Base-by-base conservation (phyloP, 73 alveolate genomes). In the Paramecium bursaria region DNA sequence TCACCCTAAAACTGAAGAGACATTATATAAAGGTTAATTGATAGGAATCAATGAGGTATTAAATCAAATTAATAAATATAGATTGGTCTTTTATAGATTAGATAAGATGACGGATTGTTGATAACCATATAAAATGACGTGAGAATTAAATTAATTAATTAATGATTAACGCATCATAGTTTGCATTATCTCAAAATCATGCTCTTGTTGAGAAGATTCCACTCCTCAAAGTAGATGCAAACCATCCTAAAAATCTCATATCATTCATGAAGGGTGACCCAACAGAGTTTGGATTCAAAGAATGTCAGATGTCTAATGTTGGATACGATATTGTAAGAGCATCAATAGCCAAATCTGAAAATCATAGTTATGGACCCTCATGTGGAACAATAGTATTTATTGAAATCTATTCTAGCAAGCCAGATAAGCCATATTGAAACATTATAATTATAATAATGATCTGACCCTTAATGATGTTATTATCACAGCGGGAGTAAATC, bases 401-500 rank as follows among this genome's bases (percentile, higher is more conserved):
- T 4, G 6, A 13, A 19, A 14, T 33, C 17, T 19, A 4, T 29
- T 15, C 7, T 67, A 67, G 82, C 47, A 14, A 50, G 86, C 90
- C 9, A 54, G 85, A 75, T 19, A 33, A 25, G 50, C 86, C 14
- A 39, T 87, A 7, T 87, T 85, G 14, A 74, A 73, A 31, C 51
- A 76, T 19, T 79, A 46, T 30, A 26, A 50, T 3, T 44, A 31
- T 23, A 54, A 53, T 13, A 60, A 50, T 39, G 22, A 80, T 6
- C 74, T 94, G 52, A 75, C 91, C 11, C 90, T 73, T 11, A 85
- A 90, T 48, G 94, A 94, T 42, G 94, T 94, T 7, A 79, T 94
- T 5, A 57, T 94, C 19, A 67, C 94, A 9, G 51, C 79, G 30
- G 98, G 98, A 3, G 94, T 93, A 26, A 87, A 94, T 26, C 92